Conservation (phyloP, 1,139 yeast genomes). For the Waltiozyma sp. region DNA sequence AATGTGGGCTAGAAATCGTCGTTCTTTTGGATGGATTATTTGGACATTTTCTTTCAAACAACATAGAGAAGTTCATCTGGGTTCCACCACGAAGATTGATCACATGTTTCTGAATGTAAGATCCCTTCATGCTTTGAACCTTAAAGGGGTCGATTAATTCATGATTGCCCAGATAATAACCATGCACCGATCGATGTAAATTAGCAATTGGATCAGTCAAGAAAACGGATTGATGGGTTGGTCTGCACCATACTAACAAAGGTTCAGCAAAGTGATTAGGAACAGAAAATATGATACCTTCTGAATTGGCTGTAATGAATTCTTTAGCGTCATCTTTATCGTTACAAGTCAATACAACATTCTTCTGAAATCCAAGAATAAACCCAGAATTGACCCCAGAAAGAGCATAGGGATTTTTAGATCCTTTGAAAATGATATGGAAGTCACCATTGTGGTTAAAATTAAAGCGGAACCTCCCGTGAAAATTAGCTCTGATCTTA, state of each 20-base stretch:
- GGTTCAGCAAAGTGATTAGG: constrained; percentile 56
- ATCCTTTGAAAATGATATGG: constrained; percentile 50
- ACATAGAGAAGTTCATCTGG: constrained; percentile 44
- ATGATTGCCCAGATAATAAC: constrained; percentile 34
- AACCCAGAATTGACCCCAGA: constrained; percentile 70
- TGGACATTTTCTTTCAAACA: constrained; percentile 36
- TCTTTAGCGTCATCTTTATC: constrained; percentile 50
- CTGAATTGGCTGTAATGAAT: constrained; percentile 53
- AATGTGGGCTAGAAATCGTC: constrained; percentile 55
- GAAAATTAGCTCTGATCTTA: constrained; percentile 49
- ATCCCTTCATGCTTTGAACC: constrained; percentile 14
- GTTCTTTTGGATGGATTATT: constrained; percentile 30
- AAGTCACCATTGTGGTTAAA: constrained; percentile 45
- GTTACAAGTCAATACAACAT: constrained; percentile 52
- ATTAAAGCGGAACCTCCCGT: constrained; percentile 37
- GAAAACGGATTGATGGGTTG: constrained; percentile 31
- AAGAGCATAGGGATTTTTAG: constrained; percentile 65
- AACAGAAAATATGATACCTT: constrained; percentile 58
- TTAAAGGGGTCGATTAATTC: constrained; percentile 13
- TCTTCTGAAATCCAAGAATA: constrained; percentile 63
- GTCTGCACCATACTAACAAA: constrained; percentile 50
- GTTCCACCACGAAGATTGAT: constrained; percentile 54
- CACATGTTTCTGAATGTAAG: constrained; percentile 38
- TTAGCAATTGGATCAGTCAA: constrained; percentile 32
- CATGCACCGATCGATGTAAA: constrained; percentile 38